These are phyloP conservation scores for Wickerhamomyces strasburgensis DNA, from an alignment of 805 yeast species.

Conservation along the genomic window DNA sequence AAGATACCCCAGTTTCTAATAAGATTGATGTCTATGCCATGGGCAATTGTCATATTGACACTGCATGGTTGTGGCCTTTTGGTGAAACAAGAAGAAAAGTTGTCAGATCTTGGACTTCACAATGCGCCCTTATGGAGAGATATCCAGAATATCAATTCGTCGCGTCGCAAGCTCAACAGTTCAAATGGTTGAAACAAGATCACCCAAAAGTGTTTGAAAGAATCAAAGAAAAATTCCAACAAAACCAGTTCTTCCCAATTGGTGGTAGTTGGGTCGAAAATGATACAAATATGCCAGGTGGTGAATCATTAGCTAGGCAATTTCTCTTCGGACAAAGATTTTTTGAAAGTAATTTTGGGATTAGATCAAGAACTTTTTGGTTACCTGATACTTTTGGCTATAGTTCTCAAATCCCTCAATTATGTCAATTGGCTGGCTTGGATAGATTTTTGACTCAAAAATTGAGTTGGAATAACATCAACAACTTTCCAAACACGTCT, in stretches of 20 bases:
- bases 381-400: conserved; percentile 97
- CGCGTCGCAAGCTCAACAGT: conserved; percentile 96
- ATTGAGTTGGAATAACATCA: conserved; percentile 94
- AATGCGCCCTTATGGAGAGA: conserved; percentile 72
- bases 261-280: conserved; percentile 99
- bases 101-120: conserved; percentile 94
- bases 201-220: conserved; percentile 75
- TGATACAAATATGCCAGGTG: conserved; percentile 93
- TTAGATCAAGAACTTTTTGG: conserved; percentile 78
- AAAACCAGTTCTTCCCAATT: conserved; percentile 77
- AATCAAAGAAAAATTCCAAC: conserved; percentile 54
- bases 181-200: conserved; percentile 82
- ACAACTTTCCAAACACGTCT: conserved; percentile 81
- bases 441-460: conserved; percentile 87
- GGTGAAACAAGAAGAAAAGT: conserved; percentile 92
- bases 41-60: conserved; percentile 96
- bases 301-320: conserved; percentile 87
- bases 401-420: conserved; percentile 90
- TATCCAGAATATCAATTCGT: conserved; percentile 93
- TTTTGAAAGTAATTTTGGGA: conserved; percentile 74
- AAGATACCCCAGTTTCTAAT: conserved; percentile 29
- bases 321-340: conserved; percentile 87
- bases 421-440: conserved; percentile 83
- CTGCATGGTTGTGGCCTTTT: conserved; percentile 99
- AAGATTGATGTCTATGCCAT: conserved; percentile 68